A percentile compares a stretch with the other conserved stretches of the same genome.
Evolutionary conservation across 2,329 filamentous ascomycete species (phyloP).

Genomic region (Neophaeococcomyces mojaviensis): DNA sequence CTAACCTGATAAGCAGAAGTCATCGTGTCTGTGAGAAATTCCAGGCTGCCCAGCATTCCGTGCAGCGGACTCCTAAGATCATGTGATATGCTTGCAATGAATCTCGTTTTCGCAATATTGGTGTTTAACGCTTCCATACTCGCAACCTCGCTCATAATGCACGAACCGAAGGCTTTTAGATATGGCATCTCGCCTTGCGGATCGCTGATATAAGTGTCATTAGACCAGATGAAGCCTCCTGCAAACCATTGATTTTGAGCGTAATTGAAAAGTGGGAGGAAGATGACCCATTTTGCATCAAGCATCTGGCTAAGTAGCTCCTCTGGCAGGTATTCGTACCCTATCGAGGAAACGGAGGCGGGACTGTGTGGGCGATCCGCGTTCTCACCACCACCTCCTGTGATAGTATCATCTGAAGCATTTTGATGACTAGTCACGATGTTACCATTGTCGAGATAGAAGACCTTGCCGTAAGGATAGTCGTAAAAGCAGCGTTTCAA

Average conservation of each 20-base stretch:
- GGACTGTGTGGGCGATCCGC: not conserved
- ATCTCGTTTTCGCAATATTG: constrained; percentile 28
- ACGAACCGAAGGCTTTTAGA: constrained; percentile 34
- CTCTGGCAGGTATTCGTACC: constrained; percentile 7
- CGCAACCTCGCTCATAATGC: constrained; percentile 37
- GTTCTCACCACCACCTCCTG: not conserved
- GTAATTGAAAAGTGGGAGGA: constrained; percentile 46
- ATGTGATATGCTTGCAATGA: constrained; percentile 30
- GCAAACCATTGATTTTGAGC: constrained; percentile 41
- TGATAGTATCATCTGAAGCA: constrained; percentile 23
- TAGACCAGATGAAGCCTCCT: constrained; percentile 40
- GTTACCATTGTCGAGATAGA: constrained; percentile 16
- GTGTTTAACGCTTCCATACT: constrained; percentile 30
- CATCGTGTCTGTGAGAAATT: constrained; percentile 28
- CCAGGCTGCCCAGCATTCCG: constrained; percentile 29
- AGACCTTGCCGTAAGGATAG: constrained; percentile 6
- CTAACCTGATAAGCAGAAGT: constrained; percentile 25
- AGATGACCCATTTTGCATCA: constrained; percentile 28
- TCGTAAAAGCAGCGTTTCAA: constrained; percentile 2
- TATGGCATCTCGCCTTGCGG: constrained; percentile 33
- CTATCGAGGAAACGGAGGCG: not conserved
- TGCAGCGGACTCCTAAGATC: constrained; percentile 32
- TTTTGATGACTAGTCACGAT: constrained; percentile 12
- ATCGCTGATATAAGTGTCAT: constrained; percentile 29
- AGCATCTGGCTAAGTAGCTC: constrained; percentile 17